These are phyloP conservation scores for Halenospora varia DNA, from an alignment of 495 filamentous ascomycete species.

Conservation along the genomic window DNA sequence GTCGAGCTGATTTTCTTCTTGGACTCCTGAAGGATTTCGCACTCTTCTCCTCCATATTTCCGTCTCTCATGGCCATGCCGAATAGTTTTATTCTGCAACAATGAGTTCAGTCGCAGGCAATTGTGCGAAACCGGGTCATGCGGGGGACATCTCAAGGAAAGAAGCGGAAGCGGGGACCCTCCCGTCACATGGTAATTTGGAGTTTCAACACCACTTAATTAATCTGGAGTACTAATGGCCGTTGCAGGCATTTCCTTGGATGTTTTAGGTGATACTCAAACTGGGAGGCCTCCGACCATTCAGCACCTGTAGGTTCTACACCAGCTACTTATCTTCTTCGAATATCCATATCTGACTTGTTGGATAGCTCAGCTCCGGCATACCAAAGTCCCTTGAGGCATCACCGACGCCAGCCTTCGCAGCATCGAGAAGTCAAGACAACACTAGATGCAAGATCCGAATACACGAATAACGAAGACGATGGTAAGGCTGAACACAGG, in stretches of 20 bases:
- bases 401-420: constrained; percentile 67
- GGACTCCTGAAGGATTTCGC: no score
- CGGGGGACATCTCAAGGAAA: constrained; percentile 22
- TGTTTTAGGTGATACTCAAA: constrained; percentile 20
- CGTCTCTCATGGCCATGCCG: constrained; percentile 11
- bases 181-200: constrained; percentile 29
- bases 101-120: constrained; percentile 12
- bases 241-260: constrained; percentile 30
- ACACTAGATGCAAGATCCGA: constrained; percentile 86
- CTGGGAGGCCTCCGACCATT: constrained; percentile 27
- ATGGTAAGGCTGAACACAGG: constrained; percentile 66
- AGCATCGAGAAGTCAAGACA: constrained; percentile 77
- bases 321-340: neutral
- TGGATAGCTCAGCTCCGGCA: constrained; percentile 29
- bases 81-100: neutral
- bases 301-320: constrained; percentile 37
- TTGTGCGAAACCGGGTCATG: constrained; percentile 8
- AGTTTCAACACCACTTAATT: neutral
- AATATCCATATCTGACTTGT: neutral
- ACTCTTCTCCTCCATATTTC: neutral
- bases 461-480: constrained; percentile 81
- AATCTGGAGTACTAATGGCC: neutral
- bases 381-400: constrained; percentile 71
- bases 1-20: neutral
- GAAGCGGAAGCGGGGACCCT: constrained; percentile 29